Percentiles rank a stretch among this genome's conserved stretches.
These are phyloP conservation scores for Pseudonitzschia pungens DNA, from an alignment of 108 stramenopile genomes.

Conservation along the genomic window DNA sequence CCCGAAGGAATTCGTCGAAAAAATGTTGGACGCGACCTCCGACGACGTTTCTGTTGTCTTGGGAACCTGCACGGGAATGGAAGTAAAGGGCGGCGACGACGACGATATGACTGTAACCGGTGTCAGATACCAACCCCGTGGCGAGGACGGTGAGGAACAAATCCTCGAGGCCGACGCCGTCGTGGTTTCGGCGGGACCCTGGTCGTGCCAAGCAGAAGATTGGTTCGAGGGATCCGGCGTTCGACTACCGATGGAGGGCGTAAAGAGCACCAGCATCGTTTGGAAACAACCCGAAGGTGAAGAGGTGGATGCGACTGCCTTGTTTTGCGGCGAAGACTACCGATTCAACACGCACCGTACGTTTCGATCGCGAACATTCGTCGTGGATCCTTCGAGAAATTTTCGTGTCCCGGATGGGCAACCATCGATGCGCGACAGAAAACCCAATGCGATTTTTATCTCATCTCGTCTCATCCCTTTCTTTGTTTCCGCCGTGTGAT, in stretches of 20 bases:
- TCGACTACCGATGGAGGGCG: conserved; percentile 82
- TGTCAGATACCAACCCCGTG: conserved; percentile 56
- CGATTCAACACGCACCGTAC: conserved; percentile 82
- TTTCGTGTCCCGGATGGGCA: no score
- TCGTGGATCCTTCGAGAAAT: no score
- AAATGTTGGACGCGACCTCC: conserved; percentile 52
- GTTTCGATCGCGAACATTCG: conserved; percentile 14
- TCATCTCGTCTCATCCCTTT: background rate
- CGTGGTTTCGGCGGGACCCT: conserved; percentile 76
- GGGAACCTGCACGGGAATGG: conserved; percentile 64
- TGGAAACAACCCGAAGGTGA: conserved; percentile 66
- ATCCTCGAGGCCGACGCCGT: conserved; percentile 56
- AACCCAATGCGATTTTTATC: no score
- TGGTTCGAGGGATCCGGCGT: conserved; percentile 71
- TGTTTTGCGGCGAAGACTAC: conserved; percentile 95
- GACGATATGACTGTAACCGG: conserved; percentile 41
- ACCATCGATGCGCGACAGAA: no score
- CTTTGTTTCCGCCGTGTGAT: background rate
- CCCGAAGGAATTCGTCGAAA: conserved; percentile 77
- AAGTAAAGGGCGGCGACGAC: conserved; percentile 26
- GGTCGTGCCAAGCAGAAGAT: conserved; percentile 77
- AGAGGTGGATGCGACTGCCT: conserved; percentile 87
- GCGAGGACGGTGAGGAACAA: conserved; percentile 27
- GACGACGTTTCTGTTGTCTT: conserved; percentile 53
- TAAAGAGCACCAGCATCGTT: conserved; percentile 84